A percentile compares a stretch with the other conserved stretches of the same genome.
Evolutionary conservation across 2,329 filamentous ascomycete genomes (phyloP).

Genomic region (Phaeoacremonium minimum): DNA sequence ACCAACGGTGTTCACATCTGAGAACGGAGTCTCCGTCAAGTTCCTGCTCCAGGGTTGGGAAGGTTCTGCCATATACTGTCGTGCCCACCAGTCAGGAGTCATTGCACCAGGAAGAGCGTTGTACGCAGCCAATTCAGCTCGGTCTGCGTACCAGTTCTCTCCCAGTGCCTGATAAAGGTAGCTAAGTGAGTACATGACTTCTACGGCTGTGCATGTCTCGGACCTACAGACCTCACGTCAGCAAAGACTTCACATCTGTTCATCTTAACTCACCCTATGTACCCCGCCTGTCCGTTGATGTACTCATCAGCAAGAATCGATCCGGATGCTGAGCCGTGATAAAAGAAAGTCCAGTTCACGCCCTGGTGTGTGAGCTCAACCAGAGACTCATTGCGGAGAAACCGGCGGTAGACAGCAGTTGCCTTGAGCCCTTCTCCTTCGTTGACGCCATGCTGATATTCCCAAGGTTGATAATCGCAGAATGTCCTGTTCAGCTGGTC

Average conservation of each 20-base stretch:
- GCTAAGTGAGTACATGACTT: slow-evolving; percentile 8
- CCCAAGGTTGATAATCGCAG: slow-evolving; percentile 2
- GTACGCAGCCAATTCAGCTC: slow-evolving; percentile 6
- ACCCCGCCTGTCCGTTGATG: slow-evolving; percentile 4
- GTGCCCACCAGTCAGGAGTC: slow-evolving; percentile 5
- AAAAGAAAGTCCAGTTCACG: slow-evolving; percentile 5
- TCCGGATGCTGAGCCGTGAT: slow-evolving; percentile 5
- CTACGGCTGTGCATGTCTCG: slow-evolving; percentile 6
- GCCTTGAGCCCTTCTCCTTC: slow-evolving; percentile 5
- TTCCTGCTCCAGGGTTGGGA: slow-evolving; percentile 6
- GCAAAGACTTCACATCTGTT: neutral
- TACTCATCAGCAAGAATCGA: slow-evolving; percentile 7
- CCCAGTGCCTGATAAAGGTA: slow-evolving; percentile 6
- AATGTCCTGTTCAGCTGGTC: slow-evolving; percentile 7
- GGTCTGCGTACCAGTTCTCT: slow-evolving; percentile 4
- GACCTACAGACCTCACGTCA: slow-evolving; percentile 1
- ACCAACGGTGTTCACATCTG: slow-evolving; percentile 6
- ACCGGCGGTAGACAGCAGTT: slow-evolving; percentile 5
- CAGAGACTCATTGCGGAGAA: slow-evolving; percentile 4
- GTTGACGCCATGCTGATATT: slow-evolving; percentile 5
- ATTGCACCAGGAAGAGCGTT: slow-evolving; percentile 5
- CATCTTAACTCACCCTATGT: slow-evolving; percentile 7
- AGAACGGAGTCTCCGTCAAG: slow-evolving; percentile 6
- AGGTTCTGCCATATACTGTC: slow-evolving; percentile 6
- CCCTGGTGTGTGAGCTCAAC: slow-evolving; percentile 4